These are phyloP conservation scores for Rhizophlyctis rosea DNA, from an alignment of 192 early-diverging fungal species.

Conservation along the genomic window DNA sequence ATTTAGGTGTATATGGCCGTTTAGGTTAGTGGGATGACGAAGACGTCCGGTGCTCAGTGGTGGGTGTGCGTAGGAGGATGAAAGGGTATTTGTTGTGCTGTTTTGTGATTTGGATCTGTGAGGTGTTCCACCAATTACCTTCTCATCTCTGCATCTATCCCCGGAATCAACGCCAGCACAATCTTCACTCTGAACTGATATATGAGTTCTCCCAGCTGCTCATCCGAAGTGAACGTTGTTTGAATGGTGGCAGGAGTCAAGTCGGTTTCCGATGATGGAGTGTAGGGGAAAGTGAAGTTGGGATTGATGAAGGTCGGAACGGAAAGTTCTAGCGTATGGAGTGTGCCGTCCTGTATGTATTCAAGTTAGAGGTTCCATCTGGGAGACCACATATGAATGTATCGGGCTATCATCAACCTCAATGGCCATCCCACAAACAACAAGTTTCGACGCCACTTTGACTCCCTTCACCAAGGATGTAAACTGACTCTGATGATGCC, in stretches of 20 bases:
- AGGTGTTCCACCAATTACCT: no score
- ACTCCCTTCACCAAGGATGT: constrained; percentile 68
- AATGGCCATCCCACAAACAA: constrained; percentile 63
- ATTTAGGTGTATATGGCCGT: no score
- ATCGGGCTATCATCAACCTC: no score
- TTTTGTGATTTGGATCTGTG: no score
- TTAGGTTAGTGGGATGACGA: no score
- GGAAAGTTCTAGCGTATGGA: constrained; percentile 35
- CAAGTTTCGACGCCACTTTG: constrained; percentile 55
- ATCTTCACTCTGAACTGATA: constrained; percentile 59
- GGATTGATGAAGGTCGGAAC: constrained; percentile 20
- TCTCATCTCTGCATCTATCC: constrained; percentile 54
- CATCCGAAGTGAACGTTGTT: constrained; percentile 53
- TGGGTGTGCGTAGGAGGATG: no score
- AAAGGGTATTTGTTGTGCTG: no score
- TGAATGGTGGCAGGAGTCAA: no score
- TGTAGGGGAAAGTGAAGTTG: constrained; percentile 27
- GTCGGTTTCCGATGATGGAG: constrained; percentile 4
- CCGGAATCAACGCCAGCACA: constrained; percentile 64
- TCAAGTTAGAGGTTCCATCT: no score
- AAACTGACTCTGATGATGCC: constrained; percentile 62
- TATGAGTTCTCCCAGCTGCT: constrained; percentile 58
- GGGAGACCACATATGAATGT: no score
- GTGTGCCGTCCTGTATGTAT: constrained; percentile 32
- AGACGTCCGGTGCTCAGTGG: no score